Percentiles rank a stretch among this genome's conserved stretches.
Evolutionary conservation across 2,329 filamentous ascomycete genomes (phyloP).

Genomic region (Elsinoe batatas): DNA sequence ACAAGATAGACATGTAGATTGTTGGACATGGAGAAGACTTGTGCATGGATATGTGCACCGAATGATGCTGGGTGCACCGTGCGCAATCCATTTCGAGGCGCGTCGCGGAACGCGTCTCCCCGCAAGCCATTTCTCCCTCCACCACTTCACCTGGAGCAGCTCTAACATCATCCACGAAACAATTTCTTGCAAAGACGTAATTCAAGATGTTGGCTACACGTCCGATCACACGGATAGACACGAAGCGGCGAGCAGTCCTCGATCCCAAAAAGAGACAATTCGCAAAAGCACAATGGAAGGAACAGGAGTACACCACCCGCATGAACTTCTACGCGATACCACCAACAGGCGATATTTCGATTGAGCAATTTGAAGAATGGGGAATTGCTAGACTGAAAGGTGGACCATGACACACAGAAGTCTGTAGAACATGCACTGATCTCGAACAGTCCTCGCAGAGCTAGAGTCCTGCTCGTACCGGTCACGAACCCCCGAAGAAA

Average conservation of each 20-base stretch:
- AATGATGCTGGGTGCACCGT: neutral
- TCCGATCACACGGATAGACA: conserved; percentile 31
- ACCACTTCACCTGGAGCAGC: neutral
- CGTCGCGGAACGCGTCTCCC: conserved; percentile 13
- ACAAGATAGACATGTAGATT: no score
- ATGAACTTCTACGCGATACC: conserved; percentile 87
- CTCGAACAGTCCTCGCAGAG: conserved; percentile 61
- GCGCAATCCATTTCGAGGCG: conserved; percentile 10
- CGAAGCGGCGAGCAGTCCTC: conserved; percentile 67
- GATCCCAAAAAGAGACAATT: conserved; percentile 85
- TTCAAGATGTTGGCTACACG: conserved; percentile 17
- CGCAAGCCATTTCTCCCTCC: conserved; percentile 1
- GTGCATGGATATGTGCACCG: neutral
- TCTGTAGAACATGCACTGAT: neutral
- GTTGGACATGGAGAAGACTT: neutral
- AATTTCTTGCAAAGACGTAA: neutral
- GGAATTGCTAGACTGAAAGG: conserved; percentile 83
- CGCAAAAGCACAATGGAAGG: conserved; percentile 63
- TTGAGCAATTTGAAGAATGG: conserved; percentile 98
- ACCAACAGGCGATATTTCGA: conserved; percentile 85
- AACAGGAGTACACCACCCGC: conserved; percentile 69
- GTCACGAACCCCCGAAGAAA: conserved; percentile 77
- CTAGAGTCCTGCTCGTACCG: conserved; percentile 92
- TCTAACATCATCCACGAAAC: neutral
- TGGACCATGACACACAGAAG: conserved; percentile 24